Evolutionary conservation across 208 protist species (phyloP), one percentile per base, ranked within the genome.

Genomic region (Acanthamoeba rhysodes): DNA sequence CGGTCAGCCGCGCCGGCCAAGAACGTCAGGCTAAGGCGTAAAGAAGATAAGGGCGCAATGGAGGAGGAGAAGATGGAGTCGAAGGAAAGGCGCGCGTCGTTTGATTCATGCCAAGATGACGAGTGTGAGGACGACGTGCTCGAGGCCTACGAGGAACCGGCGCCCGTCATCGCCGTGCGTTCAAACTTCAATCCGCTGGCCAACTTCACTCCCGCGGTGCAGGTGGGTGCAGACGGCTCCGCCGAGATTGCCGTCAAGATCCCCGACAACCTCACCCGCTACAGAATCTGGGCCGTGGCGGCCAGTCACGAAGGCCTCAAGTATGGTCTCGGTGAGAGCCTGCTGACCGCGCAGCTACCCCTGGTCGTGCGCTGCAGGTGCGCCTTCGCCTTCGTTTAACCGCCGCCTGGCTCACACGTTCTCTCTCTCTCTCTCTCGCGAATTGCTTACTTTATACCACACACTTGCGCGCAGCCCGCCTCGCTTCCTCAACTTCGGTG

Each of bases 401-500:
- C 12, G 4, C 18, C 12, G 53, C 18, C 16, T 59, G 53, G 12
- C 16, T 59, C 18, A 12, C 53, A 22, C 12, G 53, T 59, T 59
- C 0, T 22, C n/a, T n/a, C n/a, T n/a, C n/a, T n/a, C n/a, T 59
- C 57, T 16, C 22, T 8, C 62, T 70, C 62, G 4, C 24, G 2
- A 70, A 29, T n/a, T 70, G 62, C 20, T 70, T 29, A 9, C 34
- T 45, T 59, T 14, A 24, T 2, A 9, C 6, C 27, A 7, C 76
- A 0, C 76, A 34, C 18, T 0, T 57, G n/a, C 10, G 34, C 14
- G 10, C 80, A 88, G 53, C 84, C 90, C 90, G 12, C 90, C 90
- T 2, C 90, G 90, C 64, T 94, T 94, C 90, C 90, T 94, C 70
- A 94, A 94, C 90, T 94, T 55, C 48, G 90, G 90, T 41, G 90